Conservation (phyloP, 129 eudicot species). For the carrot (Daucus carota) region DH1_v3.0 NC_030383.2:6012501-6013000, state of each 20-base stretch:
- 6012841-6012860: constrained; percentile 68
- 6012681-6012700: neutral
- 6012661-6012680: neutral
- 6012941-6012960: neutral
- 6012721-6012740: neutral
- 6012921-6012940: neutral
- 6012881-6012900: constrained; percentile 49
- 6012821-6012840: constrained; percentile 82
- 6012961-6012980: neutral
- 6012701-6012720: neutral
- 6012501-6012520: constrained; percentile 2
- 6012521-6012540: neutral
- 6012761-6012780: neutral
- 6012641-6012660: neutral
- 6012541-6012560: neutral
- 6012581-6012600: neutral
- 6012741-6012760: neutral
- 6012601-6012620: neutral
- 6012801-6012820: constrained; percentile 79
- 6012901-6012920: neutral
- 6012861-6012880: constrained; percentile 83
- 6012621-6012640: neutral
- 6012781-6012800: constrained; percentile 19
- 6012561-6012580: neutral
- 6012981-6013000: neutral